Evolutionary conservation across 2,329 filamentous ascomycete species (phyloP).

Genomic region (Claviceps paspali): DNA sequence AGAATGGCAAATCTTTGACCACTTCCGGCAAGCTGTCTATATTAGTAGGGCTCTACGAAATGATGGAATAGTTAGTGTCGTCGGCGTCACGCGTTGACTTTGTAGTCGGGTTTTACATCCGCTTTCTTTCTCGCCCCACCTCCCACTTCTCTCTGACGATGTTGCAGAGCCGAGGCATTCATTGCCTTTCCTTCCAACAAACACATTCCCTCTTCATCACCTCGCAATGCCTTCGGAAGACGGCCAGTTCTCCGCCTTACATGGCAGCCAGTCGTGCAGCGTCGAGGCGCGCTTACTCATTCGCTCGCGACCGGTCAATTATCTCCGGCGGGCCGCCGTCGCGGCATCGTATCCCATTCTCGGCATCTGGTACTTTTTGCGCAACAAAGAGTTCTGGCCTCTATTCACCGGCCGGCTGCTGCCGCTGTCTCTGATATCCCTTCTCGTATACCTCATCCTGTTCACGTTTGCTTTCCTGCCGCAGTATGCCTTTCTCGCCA

Average conservation of each 20-base stretch:
- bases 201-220: not conserved
- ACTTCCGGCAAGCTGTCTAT: too few relatives aligned
- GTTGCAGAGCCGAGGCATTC: too few relatives aligned
- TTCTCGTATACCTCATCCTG: constrained; percentile 68
- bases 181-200: not conserved
- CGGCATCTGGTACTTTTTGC: constrained; percentile 70
- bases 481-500: constrained; percentile 72
- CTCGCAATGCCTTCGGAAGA: constrained; percentile 5
- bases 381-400: constrained; percentile 67
- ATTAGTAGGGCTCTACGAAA: too few relatives aligned
- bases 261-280: constrained; percentile 6
- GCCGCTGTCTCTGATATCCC: constrained; percentile 66
- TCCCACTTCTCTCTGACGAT: too few relatives aligned
- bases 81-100: too few relatives aligned
- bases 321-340: constrained; percentile 26
- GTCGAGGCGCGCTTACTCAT: constrained; percentile 4
- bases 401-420: constrained; percentile 64
- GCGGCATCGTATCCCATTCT: constrained; percentile 43
- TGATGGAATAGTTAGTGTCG: too few relatives aligned
- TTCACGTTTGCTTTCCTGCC: constrained; percentile 83
- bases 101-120: too few relatives aligned
- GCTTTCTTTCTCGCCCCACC: too few relatives aligned
- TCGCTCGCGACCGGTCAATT: constrained; percentile 20
- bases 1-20: too few relatives aligned
- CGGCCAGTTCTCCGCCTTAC: constrained; percentile 1